phyloP scores from a whole-genome alignment of 2,329 filamentous ascomycete species.

The Tolypocladium inflatum region DNA sequence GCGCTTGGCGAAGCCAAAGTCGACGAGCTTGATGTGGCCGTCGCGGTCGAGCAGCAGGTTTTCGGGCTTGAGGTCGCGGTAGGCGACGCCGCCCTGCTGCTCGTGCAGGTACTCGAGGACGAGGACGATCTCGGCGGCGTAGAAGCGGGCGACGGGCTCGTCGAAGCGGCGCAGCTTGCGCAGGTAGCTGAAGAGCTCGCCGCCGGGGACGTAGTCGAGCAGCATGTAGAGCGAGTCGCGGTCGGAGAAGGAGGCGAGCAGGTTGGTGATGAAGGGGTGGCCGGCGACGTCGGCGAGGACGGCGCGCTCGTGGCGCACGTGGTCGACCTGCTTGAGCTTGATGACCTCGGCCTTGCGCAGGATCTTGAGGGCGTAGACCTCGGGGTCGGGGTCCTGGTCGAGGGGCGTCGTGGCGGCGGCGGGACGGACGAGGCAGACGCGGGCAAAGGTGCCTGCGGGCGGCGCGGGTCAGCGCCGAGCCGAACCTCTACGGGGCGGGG shows the following conservation, averaged over 20 bases:
- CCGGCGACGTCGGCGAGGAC: constrained; percentile 70
- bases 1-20: constrained; percentile 79
- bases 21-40: constrained; percentile 73
- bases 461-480: neutral
- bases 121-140: constrained; percentile 74
- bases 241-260: constrained; percentile 73
- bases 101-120: constrained; percentile 77
- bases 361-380: constrained; percentile 75
- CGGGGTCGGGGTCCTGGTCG: constrained; percentile 23
- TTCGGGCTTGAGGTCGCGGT: constrained; percentile 75
- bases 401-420: constrained; percentile 34
- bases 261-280: constrained; percentile 74
- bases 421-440: constrained; percentile 69
- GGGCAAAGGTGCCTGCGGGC: constrained; percentile 59
- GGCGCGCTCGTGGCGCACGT: constrained; percentile 74
- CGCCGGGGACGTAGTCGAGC: constrained; percentile 74
- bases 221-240: constrained; percentile 72
- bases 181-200: constrained; percentile 77
- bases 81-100: constrained; percentile 65
- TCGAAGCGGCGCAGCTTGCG: constrained; percentile 71
- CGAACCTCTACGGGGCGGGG: too few species aligned
- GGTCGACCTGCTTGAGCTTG: constrained; percentile 76
- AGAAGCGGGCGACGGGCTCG: constrained; percentile 69
- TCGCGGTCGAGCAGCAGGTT: constrained; percentile 70
- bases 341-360: constrained; percentile 66